Percentiles rank a stretch among this genome's conserved stretches.
Conservation (phyloP, 1,139 yeast species). For the Suhomyces ambrosiae region DNA sequence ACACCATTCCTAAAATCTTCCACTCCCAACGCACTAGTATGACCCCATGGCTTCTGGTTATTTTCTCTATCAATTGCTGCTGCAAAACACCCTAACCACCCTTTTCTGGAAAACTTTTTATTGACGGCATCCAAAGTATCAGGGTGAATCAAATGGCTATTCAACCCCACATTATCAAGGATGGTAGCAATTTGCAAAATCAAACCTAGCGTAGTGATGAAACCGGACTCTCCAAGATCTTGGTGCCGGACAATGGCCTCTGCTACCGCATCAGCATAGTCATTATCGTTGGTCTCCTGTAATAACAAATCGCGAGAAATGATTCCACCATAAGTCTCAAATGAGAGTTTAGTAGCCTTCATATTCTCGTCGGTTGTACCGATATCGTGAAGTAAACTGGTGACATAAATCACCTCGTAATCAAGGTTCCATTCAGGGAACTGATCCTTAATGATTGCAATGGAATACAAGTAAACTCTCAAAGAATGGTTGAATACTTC, state of each 20-base stretch:
- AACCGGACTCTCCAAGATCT: conserved; percentile 39
- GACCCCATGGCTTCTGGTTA: conserved; percentile 38
- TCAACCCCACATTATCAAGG: conserved; percentile 40
- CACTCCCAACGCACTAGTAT: conserved; percentile 39
- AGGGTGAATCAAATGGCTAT: conserved; percentile 33
- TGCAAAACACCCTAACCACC: conserved; percentile 41
- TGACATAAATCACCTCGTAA: conserved; percentile 32
- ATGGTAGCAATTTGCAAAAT: conserved; percentile 40
- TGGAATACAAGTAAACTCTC: conserved; percentile 36
- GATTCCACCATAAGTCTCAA: conserved; percentile 42
- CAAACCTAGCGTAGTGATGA: conserved; percentile 39
- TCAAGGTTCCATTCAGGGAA: conserved; percentile 40
- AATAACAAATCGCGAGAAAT: conserved; percentile 33
- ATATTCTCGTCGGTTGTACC: conserved; percentile 40
- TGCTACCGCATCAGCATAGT: conserved; percentile 41
- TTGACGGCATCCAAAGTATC: conserved; percentile 35
- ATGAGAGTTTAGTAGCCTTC: conserved; percentile 39
- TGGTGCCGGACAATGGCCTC: conserved; percentile 45
- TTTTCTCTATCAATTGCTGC: conserved; percentile 39
- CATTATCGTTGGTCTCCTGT: conserved; percentile 25
- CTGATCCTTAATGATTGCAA: conserved; percentile 39
- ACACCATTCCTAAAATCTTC: conserved; percentile 33
- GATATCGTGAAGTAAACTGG: conserved; percentile 40
- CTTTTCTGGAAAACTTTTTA: conserved; percentile 30
- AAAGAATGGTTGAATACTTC: conserved; percentile 36